Evolutionary conservation across 2,329 filamentous ascomycete species (phyloP).

Genomic region (Neonectria neomacrospora): DNA sequence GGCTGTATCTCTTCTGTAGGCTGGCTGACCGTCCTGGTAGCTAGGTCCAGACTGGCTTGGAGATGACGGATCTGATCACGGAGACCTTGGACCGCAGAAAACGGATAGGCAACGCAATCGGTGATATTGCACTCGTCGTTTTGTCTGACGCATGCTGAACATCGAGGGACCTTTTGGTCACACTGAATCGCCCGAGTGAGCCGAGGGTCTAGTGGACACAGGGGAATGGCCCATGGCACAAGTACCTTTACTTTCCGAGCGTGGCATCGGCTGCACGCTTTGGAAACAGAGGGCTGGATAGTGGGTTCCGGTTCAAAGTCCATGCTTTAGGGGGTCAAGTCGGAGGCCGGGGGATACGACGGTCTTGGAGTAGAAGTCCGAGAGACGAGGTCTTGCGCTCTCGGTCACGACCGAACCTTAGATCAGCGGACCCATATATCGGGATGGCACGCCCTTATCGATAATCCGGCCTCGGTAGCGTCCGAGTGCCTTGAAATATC

Average conservation of each 20-base stretch:
- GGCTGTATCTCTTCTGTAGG: background rate
- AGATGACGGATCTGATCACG: slow-evolving; percentile 10
- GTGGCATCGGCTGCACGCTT: slow-evolving; percentile 17
- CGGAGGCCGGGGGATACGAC: background rate
- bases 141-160: slow-evolving; percentile 26
- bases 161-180: slow-evolving; percentile 26
- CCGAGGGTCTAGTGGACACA: background rate
- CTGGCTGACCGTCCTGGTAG: background rate
- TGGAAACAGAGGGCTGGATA: slow-evolving; percentile 14
- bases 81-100: slow-evolving; percentile 9
- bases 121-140: slow-evolving; percentile 30
- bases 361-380: background rate
- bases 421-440: too few species aligned
- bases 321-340: background rate
- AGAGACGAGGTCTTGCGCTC: background rate
- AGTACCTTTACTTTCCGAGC: slow-evolving; percentile 19
- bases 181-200: slow-evolving; percentile 19
- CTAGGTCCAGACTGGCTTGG: background rate
- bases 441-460: background rate
- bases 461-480: background rate
- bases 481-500: too few species aligned
- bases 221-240: background rate
- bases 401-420: background rate
- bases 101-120: slow-evolving; percentile 29
- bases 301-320: background rate